Evolutionary conservation across 257 asterid species (phyloP).

Genomic region (Solanum medicagineum): DNA sequence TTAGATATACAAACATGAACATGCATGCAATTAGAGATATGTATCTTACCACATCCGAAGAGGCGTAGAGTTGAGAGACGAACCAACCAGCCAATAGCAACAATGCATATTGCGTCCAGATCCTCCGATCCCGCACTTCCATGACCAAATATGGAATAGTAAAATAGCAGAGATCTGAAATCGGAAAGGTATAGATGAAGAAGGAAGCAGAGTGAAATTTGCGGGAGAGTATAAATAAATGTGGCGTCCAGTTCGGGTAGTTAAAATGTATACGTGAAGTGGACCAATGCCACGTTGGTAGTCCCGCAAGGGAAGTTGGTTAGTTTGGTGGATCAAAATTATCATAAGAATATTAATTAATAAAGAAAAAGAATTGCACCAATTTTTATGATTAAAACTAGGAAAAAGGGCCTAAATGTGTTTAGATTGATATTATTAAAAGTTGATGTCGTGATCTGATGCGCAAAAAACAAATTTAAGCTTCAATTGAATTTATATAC

Average conservation of each 20-base stretch:
- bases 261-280: constrained; percentile 37
- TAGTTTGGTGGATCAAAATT: background rate
- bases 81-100: constrained; percentile 42
- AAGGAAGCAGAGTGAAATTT: background rate
- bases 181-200: constrained; percentile 13
- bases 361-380: background rate
- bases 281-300: constrained; percentile 19
- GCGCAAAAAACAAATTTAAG: too few species aligned
- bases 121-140: constrained; percentile 3
- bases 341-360: background rate
- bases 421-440: too few species aligned
- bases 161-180: background rate
- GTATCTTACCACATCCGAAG: constrained; percentile 51
- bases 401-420: too few species aligned
- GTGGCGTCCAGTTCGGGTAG: constrained; percentile 22
- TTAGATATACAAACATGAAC: background rate
- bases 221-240: constrained; percentile 9
- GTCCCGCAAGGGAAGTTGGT: background rate
- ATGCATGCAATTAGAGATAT: background rate
- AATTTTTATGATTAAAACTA: background rate
- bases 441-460: too few species aligned
- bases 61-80: constrained; percentile 53
- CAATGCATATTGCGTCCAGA: constrained; percentile 32
- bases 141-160: background rate
- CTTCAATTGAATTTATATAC: too few species aligned